A percentile compares a stretch with the other conserved stretches of the same genome.
These are phyloP conservation scores for Botrytis squamosa DNA, from an alignment of 2,329 filamentous ascomycete species.

Conservation along the genomic window DNA sequence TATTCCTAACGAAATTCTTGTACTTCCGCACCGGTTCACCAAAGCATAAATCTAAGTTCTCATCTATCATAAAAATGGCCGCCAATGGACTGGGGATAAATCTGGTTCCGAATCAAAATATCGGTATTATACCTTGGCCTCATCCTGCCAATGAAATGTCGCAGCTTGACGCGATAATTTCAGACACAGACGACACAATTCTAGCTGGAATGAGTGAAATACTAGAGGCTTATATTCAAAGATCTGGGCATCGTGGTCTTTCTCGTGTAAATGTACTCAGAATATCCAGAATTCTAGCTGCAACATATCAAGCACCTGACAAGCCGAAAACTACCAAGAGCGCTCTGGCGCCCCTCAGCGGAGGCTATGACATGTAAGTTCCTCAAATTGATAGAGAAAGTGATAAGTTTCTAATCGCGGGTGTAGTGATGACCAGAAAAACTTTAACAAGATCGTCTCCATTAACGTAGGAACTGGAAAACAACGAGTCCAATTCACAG, in stretches of 20 bases:
- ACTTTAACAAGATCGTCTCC: not conserved
- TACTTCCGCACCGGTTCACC: not conserved
- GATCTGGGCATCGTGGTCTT: not conserved
- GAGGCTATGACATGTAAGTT: not conserved
- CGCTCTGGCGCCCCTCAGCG: not conserved
- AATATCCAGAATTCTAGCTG: not conserved
- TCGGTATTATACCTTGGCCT: not conserved
- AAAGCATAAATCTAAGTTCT: not conserved
- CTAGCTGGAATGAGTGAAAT: not conserved
- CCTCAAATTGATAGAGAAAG: fast-evolving
- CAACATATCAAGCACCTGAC: not conserved
- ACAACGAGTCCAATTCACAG: not conserved
- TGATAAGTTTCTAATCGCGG: not conserved
- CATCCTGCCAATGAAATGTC: not conserved
- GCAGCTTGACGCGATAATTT: not conserved
- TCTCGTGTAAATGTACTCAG: not conserved
- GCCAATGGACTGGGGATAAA: not conserved
- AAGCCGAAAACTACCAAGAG: not conserved
- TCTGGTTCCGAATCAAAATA: not conserved
- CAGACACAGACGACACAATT: not conserved
- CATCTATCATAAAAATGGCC: not conserved
- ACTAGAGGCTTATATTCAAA: not conserved
- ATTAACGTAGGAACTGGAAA: not conserved
- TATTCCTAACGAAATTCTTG: not conserved
- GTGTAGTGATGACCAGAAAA: not conserved